Base-by-base conservation (phyloP, 768 basidiomycete species). In the Pleurotus citrinopileatus region DNA sequence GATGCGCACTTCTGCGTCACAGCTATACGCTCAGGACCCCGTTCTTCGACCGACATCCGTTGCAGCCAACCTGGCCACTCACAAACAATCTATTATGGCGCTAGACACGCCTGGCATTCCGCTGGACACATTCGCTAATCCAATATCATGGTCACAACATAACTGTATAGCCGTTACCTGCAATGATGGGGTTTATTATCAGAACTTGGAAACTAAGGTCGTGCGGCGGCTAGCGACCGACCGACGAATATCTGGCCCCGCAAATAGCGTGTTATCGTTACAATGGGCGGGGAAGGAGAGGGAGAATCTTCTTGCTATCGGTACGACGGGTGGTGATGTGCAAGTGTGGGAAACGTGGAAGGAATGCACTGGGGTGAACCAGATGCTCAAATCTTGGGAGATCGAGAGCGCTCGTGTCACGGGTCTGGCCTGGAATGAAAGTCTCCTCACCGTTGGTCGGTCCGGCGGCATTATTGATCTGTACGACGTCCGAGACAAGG, bases 101-200 rank as follows among this genome's bases (percentile, higher is more conserved):
- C 70, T 87, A n/a, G 86, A 87, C 59, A 82, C 81, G 12, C 86
- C 85, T 0, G 84, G 83, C 3, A 77, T 87, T 22, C 73, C 79
- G 6, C 65, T 68, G 4, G 76, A 84, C 56, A 69, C 74, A 7
- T 78, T 80, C 50, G 79, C 83, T 2, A 80, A 73, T 59, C 80
- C 85, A 2, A 79, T 87, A 54, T 70, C 77, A 32, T 87, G 86
- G 85, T 86, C 85, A 2, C 66, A 55, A 25, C 69, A 70, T 3
- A 86, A 87, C 57, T 67, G 72, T 50, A 86, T 87, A 44, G 82
- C 83, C 1, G 83, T 87, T 17, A 80, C 82, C 12, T 87, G 84
- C 63, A 76, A 70, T 17, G 69, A 70, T 50, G 77, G 84, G 10
- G 75, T 86, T 10, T 86, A 80, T 64, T 83, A 81, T 57, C 85